phyloP scores from a whole-genome alignment of 129 eudicot species.

The Artemisia argyi region DNA sequence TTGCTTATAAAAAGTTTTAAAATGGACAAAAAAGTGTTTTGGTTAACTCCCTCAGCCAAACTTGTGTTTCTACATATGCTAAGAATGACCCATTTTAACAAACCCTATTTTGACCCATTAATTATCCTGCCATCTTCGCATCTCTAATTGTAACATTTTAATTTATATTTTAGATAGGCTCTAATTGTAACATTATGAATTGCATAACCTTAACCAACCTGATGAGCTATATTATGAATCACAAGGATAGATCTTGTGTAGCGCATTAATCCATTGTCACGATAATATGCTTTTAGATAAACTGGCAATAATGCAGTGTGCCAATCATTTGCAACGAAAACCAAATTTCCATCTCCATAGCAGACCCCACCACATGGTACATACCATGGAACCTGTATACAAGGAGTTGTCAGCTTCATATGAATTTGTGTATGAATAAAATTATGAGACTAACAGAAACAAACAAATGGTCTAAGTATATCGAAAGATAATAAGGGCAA shows the following conservation, averaged over 20 bases:
- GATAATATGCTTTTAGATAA: slow-evolving; percentile 89
- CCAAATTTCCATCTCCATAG: slow-evolving; percentile 98
- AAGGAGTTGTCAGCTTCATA: slow-evolving; percentile 7
- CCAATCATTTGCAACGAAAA: slow-evolving; percentile 95
- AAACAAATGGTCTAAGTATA: neutral
- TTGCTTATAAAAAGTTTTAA: too few species aligned
- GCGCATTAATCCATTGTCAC: slow-evolving; percentile 79
- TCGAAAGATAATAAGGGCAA: neutral
- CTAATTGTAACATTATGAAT: neutral
- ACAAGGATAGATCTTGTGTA: slow-evolving; percentile 84
- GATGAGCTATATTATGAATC: slow-evolving; percentile 93
- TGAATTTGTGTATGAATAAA: neutral
- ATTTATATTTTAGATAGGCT: neutral
- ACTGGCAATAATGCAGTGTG: slow-evolving; percentile 94
- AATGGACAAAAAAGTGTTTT: too few species aligned
- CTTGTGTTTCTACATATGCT: too few species aligned
- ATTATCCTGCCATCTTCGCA: too few species aligned
- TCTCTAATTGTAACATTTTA: too few species aligned
- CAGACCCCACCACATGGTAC: slow-evolving; percentile 96
- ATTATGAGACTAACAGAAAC: neutral
- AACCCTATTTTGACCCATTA: too few species aligned
- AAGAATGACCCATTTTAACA: too few species aligned
- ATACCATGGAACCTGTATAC: slow-evolving; percentile 83
- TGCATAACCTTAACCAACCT: slow-evolving; percentile 45
- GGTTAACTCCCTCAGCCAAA: too few species aligned